These are phyloP conservation scores for Gyromitra esculenta DNA, from an alignment of 2,329 filamentous ascomycete species.

Conservation along the genomic window DNA sequence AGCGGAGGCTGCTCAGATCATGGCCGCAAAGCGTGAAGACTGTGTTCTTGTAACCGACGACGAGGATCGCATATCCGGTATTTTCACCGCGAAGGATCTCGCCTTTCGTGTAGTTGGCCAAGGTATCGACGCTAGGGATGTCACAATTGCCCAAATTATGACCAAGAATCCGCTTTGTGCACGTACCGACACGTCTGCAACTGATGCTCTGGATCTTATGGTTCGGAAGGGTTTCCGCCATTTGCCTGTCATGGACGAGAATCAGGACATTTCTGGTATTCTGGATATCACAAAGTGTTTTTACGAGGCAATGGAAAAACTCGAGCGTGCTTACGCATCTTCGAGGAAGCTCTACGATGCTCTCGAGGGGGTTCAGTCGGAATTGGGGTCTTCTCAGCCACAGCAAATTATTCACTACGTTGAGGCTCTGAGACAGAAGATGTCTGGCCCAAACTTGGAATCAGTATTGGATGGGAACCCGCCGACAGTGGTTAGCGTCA, in stretches of 20 bases:
- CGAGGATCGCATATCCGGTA: conserved; percentile 96
- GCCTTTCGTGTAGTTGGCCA: conserved; percentile 95
- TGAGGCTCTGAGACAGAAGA: conserved; percentile 91
- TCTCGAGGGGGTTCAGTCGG: conserved; percentile 95
- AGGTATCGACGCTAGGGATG: conserved; percentile 85
- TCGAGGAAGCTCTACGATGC: conserved; percentile 99
- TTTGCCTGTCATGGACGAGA: conserved; percentile 98
- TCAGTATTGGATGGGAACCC: conserved; percentile 91
- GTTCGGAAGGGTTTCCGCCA: conserved; percentile 98
- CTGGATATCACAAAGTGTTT: conserved; percentile 99
- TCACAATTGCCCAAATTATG: conserved; percentile 99
- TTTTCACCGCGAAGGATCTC: conserved; percentile 98
- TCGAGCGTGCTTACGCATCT: conserved; percentile 95
- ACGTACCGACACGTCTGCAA: conserved; percentile 96
- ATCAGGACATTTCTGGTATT: conserved; percentile 98
- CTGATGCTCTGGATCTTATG: conserved; percentile 96
- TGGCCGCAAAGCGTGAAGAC: conserved; percentile 98
- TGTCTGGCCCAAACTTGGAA: conserved; percentile 97
- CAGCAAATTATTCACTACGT: conserved; percentile 99
- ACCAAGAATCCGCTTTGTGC: conserved; percentile 99
- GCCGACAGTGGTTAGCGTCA: conserved; percentile 91
- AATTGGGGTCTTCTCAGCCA: conserved; percentile 92
- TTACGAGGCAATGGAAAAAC: conserved; percentile 99
- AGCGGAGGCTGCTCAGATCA: conserved; percentile 94
- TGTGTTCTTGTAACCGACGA: conserved; percentile 98